A percentile compares a stretch with the other conserved stretches of the same genome.
Evolutionary conservation across 2,329 filamentous ascomycete species (phyloP).

Genomic region (Dactylonectria estremocensis): DNA sequence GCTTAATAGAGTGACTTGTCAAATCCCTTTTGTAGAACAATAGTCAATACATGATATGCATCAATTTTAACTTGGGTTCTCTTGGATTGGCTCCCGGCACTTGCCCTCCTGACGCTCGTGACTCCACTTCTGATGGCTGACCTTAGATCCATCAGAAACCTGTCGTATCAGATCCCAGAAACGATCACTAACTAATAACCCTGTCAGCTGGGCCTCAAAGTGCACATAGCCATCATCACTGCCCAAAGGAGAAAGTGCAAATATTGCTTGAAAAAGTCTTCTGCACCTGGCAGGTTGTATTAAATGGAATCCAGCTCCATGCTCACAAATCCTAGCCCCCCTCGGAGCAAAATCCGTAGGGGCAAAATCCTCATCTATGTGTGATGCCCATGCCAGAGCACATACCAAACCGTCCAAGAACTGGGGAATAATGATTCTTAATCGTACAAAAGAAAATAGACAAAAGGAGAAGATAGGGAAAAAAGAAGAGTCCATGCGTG

Average conservation of each 20-base stretch:
- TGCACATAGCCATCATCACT: background rate
- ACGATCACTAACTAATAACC: background rate
- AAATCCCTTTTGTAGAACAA: constrained; percentile 18
- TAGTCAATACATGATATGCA: constrained; percentile 29
- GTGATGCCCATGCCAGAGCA: constrained; percentile 32
- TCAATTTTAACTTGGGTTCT: constrained; percentile 20
- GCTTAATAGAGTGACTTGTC: constrained; percentile 43
- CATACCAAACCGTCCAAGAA: constrained; percentile 26
- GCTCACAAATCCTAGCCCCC: constrained; percentile 14
- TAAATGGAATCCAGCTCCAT: constrained; percentile 46
- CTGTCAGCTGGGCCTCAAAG: background rate
- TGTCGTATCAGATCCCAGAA: background rate
- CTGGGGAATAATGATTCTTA: constrained; percentile 1
- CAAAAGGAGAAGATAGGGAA: background rate
- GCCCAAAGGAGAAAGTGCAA: background rate
- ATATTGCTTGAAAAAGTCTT: constrained; percentile 30
- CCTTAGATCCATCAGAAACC: constrained; percentile 16
- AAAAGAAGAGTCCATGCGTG: constrained; percentile 30
- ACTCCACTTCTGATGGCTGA: constrained; percentile 40
- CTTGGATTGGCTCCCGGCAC: constrained; percentile 44
- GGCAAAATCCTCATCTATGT: constrained; percentile 36
- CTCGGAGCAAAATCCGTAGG: constrained; percentile 6
- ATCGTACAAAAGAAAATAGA: constrained; percentile 3
- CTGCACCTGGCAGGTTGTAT: constrained; percentile 48
- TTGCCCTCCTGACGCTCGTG: constrained; percentile 25